A percentile compares a stretch with the other conserved stretches of the same genome.
Conservation (phyloP, 2,329 filamentous ascomycete species). For the Sporothrix luriei region DNA sequence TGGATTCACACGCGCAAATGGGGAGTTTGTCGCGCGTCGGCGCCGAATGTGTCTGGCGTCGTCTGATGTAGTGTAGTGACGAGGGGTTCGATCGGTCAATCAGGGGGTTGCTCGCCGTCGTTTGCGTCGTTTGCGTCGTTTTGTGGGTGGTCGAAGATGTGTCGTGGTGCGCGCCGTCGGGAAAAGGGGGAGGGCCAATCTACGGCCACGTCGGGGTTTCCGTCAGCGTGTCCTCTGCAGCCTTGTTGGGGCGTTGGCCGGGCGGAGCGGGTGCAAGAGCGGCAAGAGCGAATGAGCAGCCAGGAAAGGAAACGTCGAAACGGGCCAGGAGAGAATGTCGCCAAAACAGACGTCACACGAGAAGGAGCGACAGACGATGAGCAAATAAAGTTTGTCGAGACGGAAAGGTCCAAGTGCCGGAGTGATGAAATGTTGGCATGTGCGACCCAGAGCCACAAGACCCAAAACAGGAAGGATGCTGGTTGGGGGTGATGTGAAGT, state of each 20-base stretch:
- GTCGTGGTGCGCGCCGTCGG: not conserved
- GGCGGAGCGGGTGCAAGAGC: not conserved
- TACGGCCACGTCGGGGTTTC: constrained; percentile 2
- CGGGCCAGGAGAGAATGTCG: no score
- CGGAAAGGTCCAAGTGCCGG: not conserved
- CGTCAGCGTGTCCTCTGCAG: constrained; percentile 27
- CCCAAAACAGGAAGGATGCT: not conserved
- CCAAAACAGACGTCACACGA: no score
- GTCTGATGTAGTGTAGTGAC: not conserved
- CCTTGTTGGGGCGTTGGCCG: not conserved
- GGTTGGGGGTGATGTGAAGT: not conserved
- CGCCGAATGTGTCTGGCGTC: not conserved
- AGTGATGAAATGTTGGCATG: constrained; percentile 23
- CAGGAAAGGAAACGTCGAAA: no score
- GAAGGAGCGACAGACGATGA: not conserved
- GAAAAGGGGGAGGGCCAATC: constrained; percentile 1
- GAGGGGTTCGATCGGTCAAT: not conserved
- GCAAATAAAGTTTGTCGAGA: not conserved
- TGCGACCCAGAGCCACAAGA: not conserved
- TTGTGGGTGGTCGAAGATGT: not conserved
- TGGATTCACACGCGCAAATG: not conserved
- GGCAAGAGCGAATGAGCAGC: not conserved
- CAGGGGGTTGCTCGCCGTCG: no score
- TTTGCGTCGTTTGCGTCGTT: not conserved
- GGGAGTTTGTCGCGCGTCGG: not conserved